Base-by-base conservation (phyloP, 169 alveolate species). In the Eimeria tenella region DNA sequence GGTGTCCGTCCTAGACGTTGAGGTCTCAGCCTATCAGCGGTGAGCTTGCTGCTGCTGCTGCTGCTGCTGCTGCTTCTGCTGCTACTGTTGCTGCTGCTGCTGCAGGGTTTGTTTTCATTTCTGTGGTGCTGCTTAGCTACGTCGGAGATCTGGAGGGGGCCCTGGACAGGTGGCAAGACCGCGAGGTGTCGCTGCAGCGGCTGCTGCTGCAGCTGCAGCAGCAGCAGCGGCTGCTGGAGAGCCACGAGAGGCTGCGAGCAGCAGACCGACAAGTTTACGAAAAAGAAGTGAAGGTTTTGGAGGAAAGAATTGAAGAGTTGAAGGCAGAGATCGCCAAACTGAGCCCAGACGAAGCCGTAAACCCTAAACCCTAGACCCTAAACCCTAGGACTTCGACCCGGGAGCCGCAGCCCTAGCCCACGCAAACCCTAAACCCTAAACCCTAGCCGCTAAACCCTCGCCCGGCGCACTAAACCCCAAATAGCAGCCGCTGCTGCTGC, bases 41-140 rank as follows among this genome's bases (percentile, higher is more conserved):
- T 75, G 23, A 5, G 58, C n/a, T 25, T 75, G 65, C 82, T 71
- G 82, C 82, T 71, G 82, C 82, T 71, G 52, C 19, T 71, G 82
- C 82, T 71, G 52, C 19, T 21, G 50, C 82, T 71, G 52, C 53
- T 71, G 82, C 82, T 71, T 53, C 56, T 71, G 82, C 82, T 63
- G 74, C 74, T 63, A 31, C 74, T 63, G 74, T 31, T 63, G n/a
- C 0, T 63, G 74, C 23, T 63, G n/a, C 23, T 63, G 74, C 74
- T 63, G n/a, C 25, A 31, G 42, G 42, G 42, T 31, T 31, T 31
- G 42, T 31, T 31, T 31, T 31, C 42, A 0, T 2, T 31, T 31
- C 2, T 31, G 42, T 31, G 42, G 42, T 58, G 68, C 68, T 17
- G 21, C 68, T 58, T 17, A 58, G 68, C 19, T 58, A 58, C 19